Conservation (phyloP, 2,329 filamentous ascomycete species). For the Hypoxylon sp. region DNA sequence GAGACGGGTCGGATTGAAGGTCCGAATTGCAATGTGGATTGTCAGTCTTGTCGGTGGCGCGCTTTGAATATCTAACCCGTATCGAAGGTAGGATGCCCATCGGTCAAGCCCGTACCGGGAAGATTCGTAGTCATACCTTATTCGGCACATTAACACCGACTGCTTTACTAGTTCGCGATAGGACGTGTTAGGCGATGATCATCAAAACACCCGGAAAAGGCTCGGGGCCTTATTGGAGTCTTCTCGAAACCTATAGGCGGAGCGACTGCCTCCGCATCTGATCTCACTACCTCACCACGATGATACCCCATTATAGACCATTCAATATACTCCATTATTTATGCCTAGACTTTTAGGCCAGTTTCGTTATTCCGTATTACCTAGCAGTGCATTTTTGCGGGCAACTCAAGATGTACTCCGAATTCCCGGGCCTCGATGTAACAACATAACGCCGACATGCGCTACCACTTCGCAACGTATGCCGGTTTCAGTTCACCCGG, state of each 20-base stretch:
- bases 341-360: neutral
- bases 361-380: slow-evolving; percentile 2
- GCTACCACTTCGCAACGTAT: neutral
- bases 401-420: slow-evolving; percentile 12
- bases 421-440: slow-evolving; percentile 6
- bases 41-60: slow-evolving; percentile 88
- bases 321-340: slow-evolving; percentile 21
- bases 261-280: slow-evolving; percentile 45
- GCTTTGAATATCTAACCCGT: slow-evolving; percentile 65
- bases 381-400: slow-evolving; percentile 10
- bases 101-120: slow-evolving; percentile 7
- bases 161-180: neutral
- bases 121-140: slow-evolving; percentile 21
- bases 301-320: slow-evolving; percentile 49
- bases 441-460: slow-evolving; percentile 13
- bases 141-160: slow-evolving; percentile 7
- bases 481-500: neutral
- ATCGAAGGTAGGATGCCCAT: neutral
- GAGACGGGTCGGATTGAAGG: slow-evolving; percentile 86
- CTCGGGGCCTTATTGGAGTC: slow-evolving; percentile 16
- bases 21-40: slow-evolving; percentile 94
- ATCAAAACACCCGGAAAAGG: slow-evolving; percentile 7
- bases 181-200: neutral
- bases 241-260: slow-evolving; percentile 33
- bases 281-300: slow-evolving; percentile 44